Evolutionary conservation across 2,329 filamentous ascomycete genomes (phyloP), one percentile per base, ranked within the genome.

Genomic region (Eutypa lata): DNA sequence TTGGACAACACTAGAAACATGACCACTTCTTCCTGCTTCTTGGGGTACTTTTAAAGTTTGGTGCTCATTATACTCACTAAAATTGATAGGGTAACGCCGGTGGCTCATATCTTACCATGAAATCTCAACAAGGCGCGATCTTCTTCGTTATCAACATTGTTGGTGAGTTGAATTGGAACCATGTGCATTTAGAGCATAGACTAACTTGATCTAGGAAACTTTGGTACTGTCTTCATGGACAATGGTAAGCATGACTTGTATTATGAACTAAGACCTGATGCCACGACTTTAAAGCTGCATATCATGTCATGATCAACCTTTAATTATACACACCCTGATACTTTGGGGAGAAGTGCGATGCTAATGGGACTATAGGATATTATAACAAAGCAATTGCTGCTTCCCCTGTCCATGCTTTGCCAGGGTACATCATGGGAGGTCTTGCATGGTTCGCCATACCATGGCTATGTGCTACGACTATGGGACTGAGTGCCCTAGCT

Each of bases 331-430:
- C 10, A 10, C 26, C 6, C 26, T 31, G 10, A 31, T 6, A 10
- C 5, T 31, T 31, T 31, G 6, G 26, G 26, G 26, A 31, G 26
- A 10, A 31, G 10, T 31, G 10, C 26, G 26, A 31, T 31, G n/a
- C 52, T 54, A 21, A 51, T 33, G 10, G 16, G 18, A 21, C 13
- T 65, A 91, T 91, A 60, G 85, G 87, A 14, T 95, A 93, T 74
- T 95, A 91, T 73, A 93, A 95, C 78, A 95, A 95, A 70, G 90
- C 90, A 16, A 95, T 96, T 63, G 90, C 91, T 7, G 90, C 91
- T 0, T 86, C 84, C 22, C 90, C 90, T 1, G 87, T 92, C 0
- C 84, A 92, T 55, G 91, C 91, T 0, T 81, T 96, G 6, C 90
- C 91, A 0, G 91, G 91, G 22, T 96, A 96, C 65, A 86, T 95